A percentile compares a stretch with the other conserved stretches of the same genome.
phyloP scores from a whole-genome alignment of 495 filamentous ascomycete species.

The Sordaria brevicollis region DNA sequence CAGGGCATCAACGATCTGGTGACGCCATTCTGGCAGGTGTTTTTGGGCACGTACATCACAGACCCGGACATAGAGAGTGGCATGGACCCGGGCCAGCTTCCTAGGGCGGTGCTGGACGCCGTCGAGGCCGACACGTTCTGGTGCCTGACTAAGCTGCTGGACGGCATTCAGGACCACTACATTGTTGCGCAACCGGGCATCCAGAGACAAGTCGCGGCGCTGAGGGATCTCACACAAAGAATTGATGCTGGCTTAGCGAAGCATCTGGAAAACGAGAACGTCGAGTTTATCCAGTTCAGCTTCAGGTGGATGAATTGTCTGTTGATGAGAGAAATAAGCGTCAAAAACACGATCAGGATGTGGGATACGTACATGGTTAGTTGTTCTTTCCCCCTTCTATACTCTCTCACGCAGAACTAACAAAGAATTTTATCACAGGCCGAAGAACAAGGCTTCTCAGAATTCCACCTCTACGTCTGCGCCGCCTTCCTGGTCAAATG shows the following conservation, averaged over 20 bases:
- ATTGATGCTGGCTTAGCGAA: constrained; percentile 80
- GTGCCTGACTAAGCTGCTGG: constrained; percentile 92
- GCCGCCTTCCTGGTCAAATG: constrained; percentile 98
- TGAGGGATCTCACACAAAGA: constrained; percentile 78
- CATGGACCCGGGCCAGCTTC: constrained; percentile 93
- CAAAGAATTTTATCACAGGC: constrained; percentile 43
- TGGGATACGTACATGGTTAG: constrained; percentile 98
- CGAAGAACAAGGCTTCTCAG: constrained; percentile 95
- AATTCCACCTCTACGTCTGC: constrained; percentile 97
- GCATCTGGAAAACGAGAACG: constrained; percentile 78
- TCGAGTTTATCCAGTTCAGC: constrained; percentile 98
- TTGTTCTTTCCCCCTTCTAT: not conserved
- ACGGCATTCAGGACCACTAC: constrained; percentile 98
- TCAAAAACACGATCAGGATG: constrained; percentile 94
- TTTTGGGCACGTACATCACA: constrained; percentile 86
- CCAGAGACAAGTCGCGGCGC: constrained; percentile 78
- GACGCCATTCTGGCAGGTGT: constrained; percentile 96
- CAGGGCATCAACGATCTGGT: constrained; percentile 98
- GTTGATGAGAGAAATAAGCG: constrained; percentile 92
- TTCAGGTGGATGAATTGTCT: constrained; percentile 99
- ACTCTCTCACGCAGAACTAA: constrained; percentile 1
- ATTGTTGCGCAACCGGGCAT: constrained; percentile 96
- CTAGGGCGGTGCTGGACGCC: constrained; percentile 82
- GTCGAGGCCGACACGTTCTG: constrained; percentile 98
- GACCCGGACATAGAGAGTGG: constrained; percentile 84